phyloP scores from a whole-genome alignment of 176 grass and related monocot genomes.

The Oryza rufipogon region DNA sequence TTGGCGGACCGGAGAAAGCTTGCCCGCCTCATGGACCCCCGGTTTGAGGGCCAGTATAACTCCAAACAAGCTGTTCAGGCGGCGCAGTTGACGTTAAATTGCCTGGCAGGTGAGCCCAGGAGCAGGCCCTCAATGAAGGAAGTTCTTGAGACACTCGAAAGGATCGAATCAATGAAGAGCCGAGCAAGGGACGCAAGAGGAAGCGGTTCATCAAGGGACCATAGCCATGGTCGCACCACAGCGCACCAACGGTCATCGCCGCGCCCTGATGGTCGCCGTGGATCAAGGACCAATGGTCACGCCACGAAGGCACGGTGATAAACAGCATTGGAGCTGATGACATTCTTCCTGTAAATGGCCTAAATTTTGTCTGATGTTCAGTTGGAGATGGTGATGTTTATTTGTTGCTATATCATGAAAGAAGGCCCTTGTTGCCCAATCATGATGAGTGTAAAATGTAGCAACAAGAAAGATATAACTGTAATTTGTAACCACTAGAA shows the following conservation, averaged over 20 bases:
- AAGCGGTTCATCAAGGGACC: constrained; percentile 26
- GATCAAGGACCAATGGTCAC: constrained; percentile 20
- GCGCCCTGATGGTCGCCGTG: constrained; percentile 28
- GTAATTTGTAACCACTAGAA: constrained; percentile 33
- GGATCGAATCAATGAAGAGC: constrained; percentile 55
- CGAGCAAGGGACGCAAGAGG: constrained; percentile 47
- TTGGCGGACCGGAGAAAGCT: constrained; percentile 68
- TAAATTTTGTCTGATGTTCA: constrained; percentile 44
- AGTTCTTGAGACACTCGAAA: constrained; percentile 66
- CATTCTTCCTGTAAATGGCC: constrained; percentile 52
- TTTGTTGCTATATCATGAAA: constrained; percentile 9
- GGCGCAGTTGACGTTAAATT: constrained; percentile 68
- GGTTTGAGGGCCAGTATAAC: constrained; percentile 77
- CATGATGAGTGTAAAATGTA: constrained; percentile 44
- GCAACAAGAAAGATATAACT: constrained; percentile 14
- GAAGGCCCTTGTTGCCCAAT: neutral
- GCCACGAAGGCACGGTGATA: constrained; percentile 26
- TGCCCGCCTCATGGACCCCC: constrained; percentile 65
- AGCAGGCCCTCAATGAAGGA: constrained; percentile 86
- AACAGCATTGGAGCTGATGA: neutral
- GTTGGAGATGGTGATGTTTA: neutral
- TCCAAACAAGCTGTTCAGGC: constrained; percentile 76
- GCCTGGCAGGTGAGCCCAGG: constrained; percentile 68
- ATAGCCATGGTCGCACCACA: constrained; percentile 25
- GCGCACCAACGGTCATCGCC: constrained; percentile 35